Percentiles rank a stretch among this genome's conserved stretches.
phyloP scores from a whole-genome alignment of 306 rosid species.

The Heteromeles arbutifolia region DNA sequence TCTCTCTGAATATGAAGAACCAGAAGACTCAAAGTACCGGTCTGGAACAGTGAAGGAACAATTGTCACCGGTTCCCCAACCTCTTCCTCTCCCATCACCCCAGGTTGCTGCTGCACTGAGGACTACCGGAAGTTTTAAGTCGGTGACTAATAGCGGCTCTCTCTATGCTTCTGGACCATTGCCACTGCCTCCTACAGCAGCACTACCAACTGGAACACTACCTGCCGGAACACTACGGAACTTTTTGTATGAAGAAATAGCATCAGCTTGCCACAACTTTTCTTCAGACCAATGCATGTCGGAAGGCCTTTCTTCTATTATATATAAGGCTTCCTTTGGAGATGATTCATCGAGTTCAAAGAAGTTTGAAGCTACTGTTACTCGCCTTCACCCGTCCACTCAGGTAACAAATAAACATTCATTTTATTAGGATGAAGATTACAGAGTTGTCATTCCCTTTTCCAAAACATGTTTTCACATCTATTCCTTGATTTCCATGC shows the following conservation, averaged over 20 bases:
- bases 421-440: background rate
- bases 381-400: constrained; percentile 74
- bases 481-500: background rate
- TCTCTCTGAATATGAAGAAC: constrained; percentile 65
- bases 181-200: constrained; percentile 78
- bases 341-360: constrained; percentile 72
- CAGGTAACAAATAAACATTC: constrained; percentile 43
- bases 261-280: constrained; percentile 79
- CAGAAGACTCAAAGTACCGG: constrained; percentile 58
- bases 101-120: constrained; percentile 45
- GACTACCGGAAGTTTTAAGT: constrained; percentile 72
- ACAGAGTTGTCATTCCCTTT: background rate
- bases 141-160: constrained; percentile 61
- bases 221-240: constrained; percentile 57
- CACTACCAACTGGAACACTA: constrained; percentile 19
- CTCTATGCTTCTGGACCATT: constrained; percentile 69
- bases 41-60: constrained; percentile 56
- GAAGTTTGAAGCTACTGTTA: constrained; percentile 86
- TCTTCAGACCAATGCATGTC: constrained; percentile 80
- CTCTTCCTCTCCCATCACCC: constrained; percentile 96
- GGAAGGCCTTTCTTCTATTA: constrained; percentile 76
- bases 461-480: background rate
- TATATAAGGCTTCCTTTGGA: constrained; percentile 85
- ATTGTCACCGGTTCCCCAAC: constrained; percentile 61
- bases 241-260: constrained; percentile 66